Evolutionary conservation across 2,329 filamentous ascomycete genomes (phyloP).

Genomic region (Aspergillus sp.): DNA sequence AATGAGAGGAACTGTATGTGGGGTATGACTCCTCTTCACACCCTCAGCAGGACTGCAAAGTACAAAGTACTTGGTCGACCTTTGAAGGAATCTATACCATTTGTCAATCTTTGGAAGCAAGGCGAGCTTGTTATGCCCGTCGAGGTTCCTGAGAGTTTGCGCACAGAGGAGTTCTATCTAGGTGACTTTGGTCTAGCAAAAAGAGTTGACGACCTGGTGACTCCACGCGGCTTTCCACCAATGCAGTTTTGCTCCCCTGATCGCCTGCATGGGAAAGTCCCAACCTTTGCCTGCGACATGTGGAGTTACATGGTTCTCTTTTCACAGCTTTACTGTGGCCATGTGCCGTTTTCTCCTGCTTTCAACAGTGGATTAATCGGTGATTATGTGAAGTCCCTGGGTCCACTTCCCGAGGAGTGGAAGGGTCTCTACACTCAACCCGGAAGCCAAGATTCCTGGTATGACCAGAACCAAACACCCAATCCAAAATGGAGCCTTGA

Average conservation of each 20-base stretch:
- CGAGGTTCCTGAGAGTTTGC: slow-evolving; percentile 19
- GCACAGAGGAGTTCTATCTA: slow-evolving; percentile 29
- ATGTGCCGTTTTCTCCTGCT: slow-evolving; percentile 16
- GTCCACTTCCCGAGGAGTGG: slow-evolving; percentile 27
- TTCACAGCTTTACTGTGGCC: slow-evolving; percentile 22
- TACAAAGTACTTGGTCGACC: slow-evolving; percentile 27
- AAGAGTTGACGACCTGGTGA: slow-evolving; percentile 18
- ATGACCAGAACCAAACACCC: slow-evolving; percentile 22
- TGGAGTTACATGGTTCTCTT: slow-evolving; percentile 34
- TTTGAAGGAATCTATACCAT: slow-evolving; percentile 25
- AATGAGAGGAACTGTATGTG: slow-evolving; percentile 31
- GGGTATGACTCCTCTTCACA: slow-evolving; percentile 23
- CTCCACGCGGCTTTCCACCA: background rate
- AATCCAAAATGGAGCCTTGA: slow-evolving; percentile 9
- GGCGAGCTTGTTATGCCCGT: slow-evolving; percentile 25
- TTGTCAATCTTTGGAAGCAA: slow-evolving; percentile 22
- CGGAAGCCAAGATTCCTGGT: slow-evolving; percentile 24
- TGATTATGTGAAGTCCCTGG: slow-evolving; percentile 21
- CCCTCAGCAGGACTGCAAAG: slow-evolving; percentile 24
- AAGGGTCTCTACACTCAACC: slow-evolving; percentile 19
- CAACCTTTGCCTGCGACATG: slow-evolving; percentile 12
- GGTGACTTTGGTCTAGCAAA: slow-evolving; percentile 29
- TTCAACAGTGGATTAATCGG: slow-evolving; percentile 19
- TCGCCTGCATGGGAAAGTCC: background rate
- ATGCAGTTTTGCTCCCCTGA: background rate